A percentile compares a stretch with the other conserved stretches of the same genome.
phyloP scores from a whole-genome alignment of 805 yeast genomes.

The Candida germanica region DNA sequence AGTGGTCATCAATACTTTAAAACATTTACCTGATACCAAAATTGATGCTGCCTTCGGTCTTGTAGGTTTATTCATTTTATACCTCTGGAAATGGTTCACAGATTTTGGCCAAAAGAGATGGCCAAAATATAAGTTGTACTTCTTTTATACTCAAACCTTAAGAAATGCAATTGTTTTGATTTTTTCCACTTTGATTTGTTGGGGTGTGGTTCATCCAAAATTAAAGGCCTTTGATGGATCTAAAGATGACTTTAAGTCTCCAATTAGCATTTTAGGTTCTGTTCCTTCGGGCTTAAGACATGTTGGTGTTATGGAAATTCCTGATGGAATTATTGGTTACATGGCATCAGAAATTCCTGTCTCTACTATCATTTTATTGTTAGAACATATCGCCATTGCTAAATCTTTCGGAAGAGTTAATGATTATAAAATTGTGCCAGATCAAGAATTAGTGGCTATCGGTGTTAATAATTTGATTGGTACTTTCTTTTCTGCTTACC shows the following conservation, averaged over 20 bases:
- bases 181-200: constrained; percentile 78
- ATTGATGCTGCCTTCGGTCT: constrained; percentile 90
- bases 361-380: constrained; percentile 72
- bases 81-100: constrained; percentile 65
- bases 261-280: constrained; percentile 63
- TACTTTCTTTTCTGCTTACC: constrained; percentile 89
- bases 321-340: constrained; percentile 53
- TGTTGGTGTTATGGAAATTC: constrained; percentile 69
- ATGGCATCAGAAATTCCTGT: constrained; percentile 83
- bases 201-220: constrained; percentile 63
- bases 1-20: constrained; percentile 69
- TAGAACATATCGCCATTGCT: constrained; percentile 91
- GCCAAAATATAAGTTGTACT: constrained; percentile 53
- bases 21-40: constrained; percentile 64
- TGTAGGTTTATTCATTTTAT: constrained; percentile 67
- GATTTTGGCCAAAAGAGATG: constrained; percentile 58
- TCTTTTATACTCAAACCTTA: constrained; percentile 71
- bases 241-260: constrained; percentile 32
- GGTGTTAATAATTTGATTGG: constrained; percentile 90
- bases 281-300: constrained; percentile 82
- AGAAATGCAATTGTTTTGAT: constrained; percentile 81
- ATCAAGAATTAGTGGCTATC: constrained; percentile 91
- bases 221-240: constrained; percentile 27
- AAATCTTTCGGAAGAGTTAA: constrained; percentile 91
- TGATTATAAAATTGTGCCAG: constrained; percentile 86